Percentiles rank a stretch among this genome's conserved stretches.
These are phyloP conservation scores for Xerocomus spinulosus DNA, from an alignment of 768 basidiomycete species.

Conservation along the genomic window DNA sequence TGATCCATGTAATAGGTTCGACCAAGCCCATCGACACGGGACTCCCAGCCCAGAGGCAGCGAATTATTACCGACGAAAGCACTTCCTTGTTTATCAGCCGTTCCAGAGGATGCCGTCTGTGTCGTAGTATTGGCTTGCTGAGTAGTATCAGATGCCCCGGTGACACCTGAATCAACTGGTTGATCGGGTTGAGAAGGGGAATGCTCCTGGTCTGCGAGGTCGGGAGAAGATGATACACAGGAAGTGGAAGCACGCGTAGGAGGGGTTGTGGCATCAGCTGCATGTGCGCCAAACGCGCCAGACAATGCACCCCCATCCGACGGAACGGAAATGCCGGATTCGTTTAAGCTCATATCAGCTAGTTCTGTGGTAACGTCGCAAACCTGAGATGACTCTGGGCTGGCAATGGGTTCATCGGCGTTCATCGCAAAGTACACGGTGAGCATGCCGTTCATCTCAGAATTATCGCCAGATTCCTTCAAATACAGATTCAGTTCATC, in stretches of 20 bases:
- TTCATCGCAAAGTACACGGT: constrained; percentile 98
- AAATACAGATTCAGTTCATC: constrained; percentile 96
- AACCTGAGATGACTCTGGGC: constrained; percentile 74
- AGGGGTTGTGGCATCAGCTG: constrained; percentile 46
- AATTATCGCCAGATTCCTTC: constrained; percentile 97
- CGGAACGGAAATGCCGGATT: constrained; percentile 57
- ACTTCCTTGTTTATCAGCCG: constrained; percentile 58
- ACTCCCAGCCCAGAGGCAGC: constrained; percentile 91
- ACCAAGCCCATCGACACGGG: constrained; percentile 93
- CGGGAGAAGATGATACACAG: constrained; percentile 22
- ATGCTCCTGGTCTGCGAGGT: constrained; percentile 29
- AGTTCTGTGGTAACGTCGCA: constrained; percentile 55
- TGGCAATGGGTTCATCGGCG: constrained; percentile 74
- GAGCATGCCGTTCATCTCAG: constrained; percentile 95
- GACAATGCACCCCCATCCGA: constrained; percentile 46
- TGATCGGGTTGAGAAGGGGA: constrained; percentile 27
- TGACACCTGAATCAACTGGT: constrained; percentile 34
- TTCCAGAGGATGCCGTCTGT: constrained; percentile 36
- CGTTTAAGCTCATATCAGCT: constrained; percentile 56
- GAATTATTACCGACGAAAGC: constrained; percentile 91
- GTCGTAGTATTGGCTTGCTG: constrained; percentile 20
- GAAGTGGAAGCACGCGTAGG: constrained; percentile 39
- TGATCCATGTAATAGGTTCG: constrained; percentile 99
- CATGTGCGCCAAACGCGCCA: constrained; percentile 64
- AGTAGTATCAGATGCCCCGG: constrained; percentile 13